These are phyloP conservation scores for Psilocybe cyanescens DNA, from an alignment of 768 basidiomycete genomes.

Conservation along the genomic window DNA sequence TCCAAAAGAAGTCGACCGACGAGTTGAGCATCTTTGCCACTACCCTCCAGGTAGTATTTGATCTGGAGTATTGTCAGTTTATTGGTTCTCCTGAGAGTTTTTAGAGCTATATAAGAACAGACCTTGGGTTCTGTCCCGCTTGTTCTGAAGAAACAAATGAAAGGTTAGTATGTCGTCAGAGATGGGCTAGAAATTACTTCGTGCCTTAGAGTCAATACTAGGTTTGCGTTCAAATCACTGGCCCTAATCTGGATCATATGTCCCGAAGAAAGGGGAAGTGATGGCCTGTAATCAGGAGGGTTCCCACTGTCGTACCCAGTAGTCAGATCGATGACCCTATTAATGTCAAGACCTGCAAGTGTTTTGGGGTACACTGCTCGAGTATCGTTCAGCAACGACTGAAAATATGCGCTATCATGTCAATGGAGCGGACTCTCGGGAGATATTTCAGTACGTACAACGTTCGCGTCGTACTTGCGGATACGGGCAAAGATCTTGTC, in stretches of 20 bases:
- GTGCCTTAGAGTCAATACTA: constrained; percentile 75
- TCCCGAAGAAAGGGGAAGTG: constrained; percentile 72
- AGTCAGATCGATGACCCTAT: constrained; percentile 75
- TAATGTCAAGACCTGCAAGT: constrained; percentile 65
- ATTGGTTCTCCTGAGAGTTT: background rate
- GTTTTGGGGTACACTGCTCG: constrained; percentile 55
- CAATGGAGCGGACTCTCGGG: no score
- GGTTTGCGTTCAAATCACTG: constrained; percentile 45
- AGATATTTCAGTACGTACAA: no score
- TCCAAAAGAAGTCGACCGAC: constrained; percentile 54
- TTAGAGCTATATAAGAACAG: background rate
- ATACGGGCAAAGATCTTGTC: constrained; percentile 71
- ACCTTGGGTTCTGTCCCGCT: constrained; percentile 94
- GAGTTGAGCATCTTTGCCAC: constrained; percentile 50
- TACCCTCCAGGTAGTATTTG: constrained; percentile 89
- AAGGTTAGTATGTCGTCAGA: background rate
- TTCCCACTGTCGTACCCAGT: constrained; percentile 77
- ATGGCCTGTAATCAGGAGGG: constrained; percentile 63
- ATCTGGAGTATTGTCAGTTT: constrained; percentile 46
- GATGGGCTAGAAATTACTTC: constrained; percentile 9
- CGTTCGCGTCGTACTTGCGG: constrained; percentile 55
- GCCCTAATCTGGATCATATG: constrained; percentile 88
- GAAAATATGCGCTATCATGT: background rate
- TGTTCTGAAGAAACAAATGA: constrained; percentile 49
- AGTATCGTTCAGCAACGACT: constrained; percentile 8